Percentiles rank a stretch among this genome's conserved stretches.
These are phyloP conservation scores for Lophium mytilinum DNA, from an alignment of 495 filamentous ascomycete genomes.

Conservation along the genomic window DNA sequence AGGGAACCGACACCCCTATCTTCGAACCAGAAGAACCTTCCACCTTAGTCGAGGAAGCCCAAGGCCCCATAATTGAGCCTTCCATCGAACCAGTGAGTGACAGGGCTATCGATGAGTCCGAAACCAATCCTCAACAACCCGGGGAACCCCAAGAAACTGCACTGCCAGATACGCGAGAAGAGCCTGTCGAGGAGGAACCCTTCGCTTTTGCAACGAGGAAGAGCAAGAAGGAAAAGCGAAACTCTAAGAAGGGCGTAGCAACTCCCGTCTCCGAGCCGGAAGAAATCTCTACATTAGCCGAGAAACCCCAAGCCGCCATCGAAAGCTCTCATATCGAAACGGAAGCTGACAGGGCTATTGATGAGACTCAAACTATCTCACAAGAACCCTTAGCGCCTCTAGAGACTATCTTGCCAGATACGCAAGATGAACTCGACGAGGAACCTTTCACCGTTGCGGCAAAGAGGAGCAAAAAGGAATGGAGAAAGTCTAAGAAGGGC, in stretches of 20 bases:
- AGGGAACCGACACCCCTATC: too few relatives aligned
- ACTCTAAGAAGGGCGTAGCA: slow-evolving; percentile 5
- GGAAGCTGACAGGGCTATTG: too few relatives aligned
- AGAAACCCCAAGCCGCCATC: too few relatives aligned
- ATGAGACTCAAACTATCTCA: too few relatives aligned
- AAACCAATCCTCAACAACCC: background rate
- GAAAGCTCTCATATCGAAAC: too few relatives aligned
- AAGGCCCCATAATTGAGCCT: background rate
- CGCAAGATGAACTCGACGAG: background rate
- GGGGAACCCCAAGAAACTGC: background rate
- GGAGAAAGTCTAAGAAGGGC: slow-evolving; percentile 15
- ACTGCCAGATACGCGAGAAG: background rate
- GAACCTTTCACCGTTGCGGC: background rate
- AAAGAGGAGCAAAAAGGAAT: slow-evolving; percentile 16
- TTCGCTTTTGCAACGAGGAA: background rate
- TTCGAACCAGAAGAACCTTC: too few relatives aligned
- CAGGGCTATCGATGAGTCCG: background rate
- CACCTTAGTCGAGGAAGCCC: background rate
- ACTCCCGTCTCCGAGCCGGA: slow-evolving; percentile 2
- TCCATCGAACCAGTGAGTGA: background rate
- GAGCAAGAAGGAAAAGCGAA: slow-evolving; percentile 19
- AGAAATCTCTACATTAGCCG: background rate
- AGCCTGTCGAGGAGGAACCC: background rate
- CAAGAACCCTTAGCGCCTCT: too few relatives aligned
- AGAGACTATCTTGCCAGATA: too few relatives aligned